Evolutionary conservation across 129 eudicot species (phyloP), one percentile per base, ranked within the genome.

Genomic region (Escallonia rubra): DNA sequence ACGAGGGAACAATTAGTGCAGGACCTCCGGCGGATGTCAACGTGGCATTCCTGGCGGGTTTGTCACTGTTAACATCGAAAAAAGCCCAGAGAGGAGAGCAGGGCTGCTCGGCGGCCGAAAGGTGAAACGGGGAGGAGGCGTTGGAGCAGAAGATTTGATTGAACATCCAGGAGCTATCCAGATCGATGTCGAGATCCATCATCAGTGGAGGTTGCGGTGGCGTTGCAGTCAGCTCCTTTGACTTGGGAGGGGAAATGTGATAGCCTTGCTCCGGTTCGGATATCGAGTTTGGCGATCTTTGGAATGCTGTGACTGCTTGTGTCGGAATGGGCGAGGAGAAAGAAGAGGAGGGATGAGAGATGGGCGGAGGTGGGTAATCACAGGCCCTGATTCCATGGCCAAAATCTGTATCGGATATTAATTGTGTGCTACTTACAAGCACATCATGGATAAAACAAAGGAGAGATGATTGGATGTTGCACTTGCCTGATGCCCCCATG

Each of bases 111-210:
- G 90, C 57, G 15, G 71, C 72, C 10, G 90, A 74, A n/a, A 85
- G 39, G 58, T 75, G 74, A 66, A 85, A 80, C 40, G 86, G 72
- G 4, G 87, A 78, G 1, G 84, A 45, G 40, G 90, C 84, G 39
- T 80, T 85, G 0, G 82, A 69, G 0, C 81, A 69, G 61, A 81
- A 84, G 78, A 92, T 80, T 75, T 88, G 98, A 70, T 92, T 95
- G 69, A 89, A 84, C 14, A 84, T 75, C 96, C 98, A 92, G 4
- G 87, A 79, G 34, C 68, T 75, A n/a, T 89, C 96, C 41, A 86
- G 90, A 61, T 84, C 90, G 66, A 85, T 74, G 80, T 92, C 98
- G 47, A 88, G 83, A 79, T 88, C 98, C 98, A 86, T 89, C 79
- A 72, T 69, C 78, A 76, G 69, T 8, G 71, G 61, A 10, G 70